Conservation (phyloP, 805 yeast genomes). For the Danielia oregonensis region DNA sequence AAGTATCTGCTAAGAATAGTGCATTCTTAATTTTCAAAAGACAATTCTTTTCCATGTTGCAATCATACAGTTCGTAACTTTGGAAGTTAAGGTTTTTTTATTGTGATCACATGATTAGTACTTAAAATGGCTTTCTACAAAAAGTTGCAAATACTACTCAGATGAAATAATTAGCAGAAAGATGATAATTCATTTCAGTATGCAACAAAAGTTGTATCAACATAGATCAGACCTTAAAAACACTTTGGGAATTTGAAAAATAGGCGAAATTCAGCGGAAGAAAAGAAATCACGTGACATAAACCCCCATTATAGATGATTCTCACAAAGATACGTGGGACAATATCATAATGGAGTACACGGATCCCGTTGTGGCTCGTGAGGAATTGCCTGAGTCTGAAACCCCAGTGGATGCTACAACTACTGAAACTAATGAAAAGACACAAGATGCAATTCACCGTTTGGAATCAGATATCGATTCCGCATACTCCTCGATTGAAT, state of each 20-base stretch:
- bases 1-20: conserved; percentile 15
- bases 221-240: too few relatives aligned
- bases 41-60: conserved; percentile 5
- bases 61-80: too few relatives aligned
- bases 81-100: too few relatives aligned
- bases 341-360: conserved; percentile 27
- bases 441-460: conserved; percentile 50
- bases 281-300: neutral
- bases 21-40: conserved; percentile 23
- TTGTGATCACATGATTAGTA: too few relatives aligned
- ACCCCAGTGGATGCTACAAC: neutral
- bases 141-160: too few relatives aligned
- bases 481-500: conserved; percentile 48
- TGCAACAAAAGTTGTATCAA: too few relatives aligned
- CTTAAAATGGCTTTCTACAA: too few relatives aligned
- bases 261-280: neutral
- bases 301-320: too few relatives aligned
- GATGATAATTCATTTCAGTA: too few relatives aligned
- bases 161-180: too few relatives aligned
- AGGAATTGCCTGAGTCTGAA: conserved; percentile 7
- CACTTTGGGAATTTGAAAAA: too few relatives aligned
- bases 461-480: conserved; percentile 53
- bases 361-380: conserved; percentile 25
- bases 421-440: conserved; percentile 12
- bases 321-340: too few relatives aligned